Conservation (phyloP, 495 filamentous ascomycete species). For the Penicillium bialowiezense region DNA sequence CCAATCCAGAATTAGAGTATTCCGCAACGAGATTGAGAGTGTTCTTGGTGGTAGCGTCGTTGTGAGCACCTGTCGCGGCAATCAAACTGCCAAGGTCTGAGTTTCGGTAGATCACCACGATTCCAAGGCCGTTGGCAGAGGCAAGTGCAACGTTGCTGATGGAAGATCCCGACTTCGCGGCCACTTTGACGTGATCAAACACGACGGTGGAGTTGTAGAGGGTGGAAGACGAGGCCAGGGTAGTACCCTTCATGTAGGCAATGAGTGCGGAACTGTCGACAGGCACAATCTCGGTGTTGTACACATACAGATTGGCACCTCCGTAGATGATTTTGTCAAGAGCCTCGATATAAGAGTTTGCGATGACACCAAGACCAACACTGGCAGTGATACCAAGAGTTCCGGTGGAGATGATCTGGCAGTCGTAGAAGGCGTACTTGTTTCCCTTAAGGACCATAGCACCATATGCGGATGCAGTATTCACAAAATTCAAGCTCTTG, state of each 20-base stretch:
- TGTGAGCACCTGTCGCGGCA: constrained; percentile 6
- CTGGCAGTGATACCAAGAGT: constrained; percentile 12
- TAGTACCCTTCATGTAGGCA: constrained; percentile 13
- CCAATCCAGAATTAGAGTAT: constrained; percentile 1
- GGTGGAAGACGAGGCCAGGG: not conserved
- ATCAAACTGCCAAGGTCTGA: constrained; percentile 7
- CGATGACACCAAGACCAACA: constrained; percentile 11
- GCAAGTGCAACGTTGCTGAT: constrained; percentile 5
- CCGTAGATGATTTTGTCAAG: constrained; percentile 13
- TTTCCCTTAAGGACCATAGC: constrained; percentile 13
- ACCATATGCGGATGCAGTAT: not conserved
- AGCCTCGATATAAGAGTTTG: constrained; percentile 11
- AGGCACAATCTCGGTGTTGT: constrained; percentile 10
- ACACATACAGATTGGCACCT: constrained; percentile 6
- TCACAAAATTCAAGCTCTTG: constrained; percentile 10
- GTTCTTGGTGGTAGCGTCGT: constrained; percentile 2
- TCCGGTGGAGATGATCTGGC: constrained; percentile 11
- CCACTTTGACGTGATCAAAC: constrained; percentile 7
- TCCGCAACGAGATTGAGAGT: not conserved
- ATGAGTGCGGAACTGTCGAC: constrained; percentile 5
- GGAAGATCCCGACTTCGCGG: constrained; percentile 9
- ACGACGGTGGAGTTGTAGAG: constrained; percentile 11
- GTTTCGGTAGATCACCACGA: constrained; percentile 9
- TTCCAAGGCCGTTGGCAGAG: constrained; percentile 10
- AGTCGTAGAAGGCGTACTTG: constrained; percentile 14